Base-by-base conservation (phyloP, 225 moss, liverwort and hornwort species). In the Asterella californica region DNA sequence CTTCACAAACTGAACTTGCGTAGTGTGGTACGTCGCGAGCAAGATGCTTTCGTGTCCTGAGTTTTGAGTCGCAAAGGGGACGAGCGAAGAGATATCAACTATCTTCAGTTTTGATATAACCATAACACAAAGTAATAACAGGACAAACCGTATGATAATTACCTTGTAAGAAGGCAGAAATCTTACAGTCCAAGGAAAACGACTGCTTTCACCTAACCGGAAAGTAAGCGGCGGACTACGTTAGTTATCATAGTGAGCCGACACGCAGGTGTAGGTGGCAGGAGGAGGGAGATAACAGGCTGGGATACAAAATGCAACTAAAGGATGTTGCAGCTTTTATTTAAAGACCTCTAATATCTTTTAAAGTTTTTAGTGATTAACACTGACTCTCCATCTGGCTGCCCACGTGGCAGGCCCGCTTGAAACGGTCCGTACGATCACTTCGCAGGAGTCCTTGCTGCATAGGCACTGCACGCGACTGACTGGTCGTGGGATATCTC, bases 391-490 rank as follows among this genome's bases (percentile, higher is more conserved):
- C 33, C 14, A 67, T 33, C 67, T 14, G 18, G 30, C 69, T 38
- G 42, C 42, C 69, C 69, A 70, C 69, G 38, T 70, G 69, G 18
- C n/a, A n/a, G n/a, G n/a, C n/a, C n/a, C n/a, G n/a, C n/a, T n/a
- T n/a, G n/a, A n/a, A n/a, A n/a, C n/a, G n/a, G n/a, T n/a, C n/a
- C n/a, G n/a, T n/a, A n/a, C n/a, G n/a, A n/a, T n/a, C n/a, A n/a
- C n/a, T n/a, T n/a, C n/a, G n/a, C n/a, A n/a, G n/a, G n/a, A n/a
- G n/a, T n/a, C n/a, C n/a, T n/a, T n/a, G n/a, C n/a, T n/a, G 69
- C 21, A 6, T 42, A 70, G 69, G 69, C 69, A 45, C 42, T 38
- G 42, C 69, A 65, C 65, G 65, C 42, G 19, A 38, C 69, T 70
- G 68, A 70, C 38, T 38, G 69, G 69, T 70, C 42, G 8, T 70